phyloP scores from a whole-genome alignment of 805 yeast species.

The Starmerella vaccinii region DNA sequence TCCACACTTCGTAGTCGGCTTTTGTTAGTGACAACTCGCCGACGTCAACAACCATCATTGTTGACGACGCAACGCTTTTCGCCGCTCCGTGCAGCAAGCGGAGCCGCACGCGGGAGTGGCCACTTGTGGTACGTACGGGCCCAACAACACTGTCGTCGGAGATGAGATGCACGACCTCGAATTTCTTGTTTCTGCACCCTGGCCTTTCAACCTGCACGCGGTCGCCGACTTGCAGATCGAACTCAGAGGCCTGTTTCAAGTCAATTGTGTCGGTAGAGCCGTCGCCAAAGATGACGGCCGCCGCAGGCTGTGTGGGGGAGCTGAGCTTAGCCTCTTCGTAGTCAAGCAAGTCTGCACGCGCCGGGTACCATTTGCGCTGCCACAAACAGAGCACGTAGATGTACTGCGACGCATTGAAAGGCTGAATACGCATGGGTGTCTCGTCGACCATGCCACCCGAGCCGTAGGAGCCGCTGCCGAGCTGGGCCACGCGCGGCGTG shows the following conservation, averaged over 20 bases:
- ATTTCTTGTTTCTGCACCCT: neutral
- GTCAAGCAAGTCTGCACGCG: slow-evolving; percentile 8
- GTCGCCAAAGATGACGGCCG: slow-evolving; percentile 15
- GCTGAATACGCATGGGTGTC: slow-evolving; percentile 14
- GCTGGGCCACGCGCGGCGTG: neutral
- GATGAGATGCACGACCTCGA: neutral
- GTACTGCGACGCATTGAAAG: slow-evolving; percentile 5
- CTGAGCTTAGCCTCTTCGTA: slow-evolving; percentile 1
- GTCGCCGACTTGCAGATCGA: slow-evolving; percentile 13
- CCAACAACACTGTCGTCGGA: neutral
- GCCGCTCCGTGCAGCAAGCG: neutral
- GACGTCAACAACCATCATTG: slow-evolving; percentile 3
- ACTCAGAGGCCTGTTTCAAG: slow-evolving; percentile 4
- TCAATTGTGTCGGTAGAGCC: slow-evolving; percentile 10
- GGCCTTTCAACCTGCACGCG: slow-evolving; percentile 6
- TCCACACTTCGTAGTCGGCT: slow-evolving; percentile 6
- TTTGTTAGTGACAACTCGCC: slow-evolving; percentile 12
- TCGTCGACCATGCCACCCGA: slow-evolving; percentile 17
- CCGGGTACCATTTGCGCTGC: slow-evolving; percentile 21
- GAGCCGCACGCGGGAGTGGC: neutral
- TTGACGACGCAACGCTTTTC: neutral
- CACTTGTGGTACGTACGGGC: neutral
- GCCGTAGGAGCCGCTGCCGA: slow-evolving; percentile 2
- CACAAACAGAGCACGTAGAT: slow-evolving; percentile 8
- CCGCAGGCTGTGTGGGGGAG: neutral